A percentile compares a stretch with the other conserved stretches of the same genome.
These are phyloP conservation scores for Lachnellula hyalina DNA, from an alignment of 2,329 filamentous ascomycete genomes.

Conservation along the genomic window DNA sequence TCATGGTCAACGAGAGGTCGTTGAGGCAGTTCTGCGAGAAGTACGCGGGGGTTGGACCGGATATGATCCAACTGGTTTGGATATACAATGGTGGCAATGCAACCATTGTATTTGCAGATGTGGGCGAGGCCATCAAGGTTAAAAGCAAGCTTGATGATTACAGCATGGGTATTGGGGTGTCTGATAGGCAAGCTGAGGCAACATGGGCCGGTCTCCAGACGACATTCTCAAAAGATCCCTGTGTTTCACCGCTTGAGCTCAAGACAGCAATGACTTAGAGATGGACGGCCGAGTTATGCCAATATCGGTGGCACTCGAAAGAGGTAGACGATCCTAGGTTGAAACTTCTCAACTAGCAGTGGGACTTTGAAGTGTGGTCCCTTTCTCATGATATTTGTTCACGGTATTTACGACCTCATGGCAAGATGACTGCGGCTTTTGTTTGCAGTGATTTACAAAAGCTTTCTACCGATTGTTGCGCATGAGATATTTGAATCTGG, in stretches of 20 bases:
- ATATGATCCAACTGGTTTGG: slow-evolving; percentile 25
- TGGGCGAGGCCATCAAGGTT: slow-evolving; percentile 22
- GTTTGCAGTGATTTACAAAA: neutral
- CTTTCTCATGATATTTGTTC: neutral
- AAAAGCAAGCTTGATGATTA: slow-evolving; percentile 24
- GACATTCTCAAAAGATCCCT: slow-evolving; percentile 27
- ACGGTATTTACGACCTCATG: neutral
- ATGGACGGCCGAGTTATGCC: neutral
- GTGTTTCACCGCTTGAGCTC: slow-evolving; percentile 17
- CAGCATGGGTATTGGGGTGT: slow-evolving; percentile 2
- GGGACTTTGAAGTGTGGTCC: neutral
- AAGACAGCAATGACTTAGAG: slow-evolving; percentile 12
- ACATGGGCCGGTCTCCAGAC: slow-evolving; percentile 22
- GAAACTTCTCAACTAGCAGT: neutral
- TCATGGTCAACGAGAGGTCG: slow-evolving; percentile 21
- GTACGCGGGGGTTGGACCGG: slow-evolving; percentile 16
- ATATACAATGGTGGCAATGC: slow-evolving; percentile 32
- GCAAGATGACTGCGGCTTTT: neutral
- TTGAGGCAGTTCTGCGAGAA: slow-evolving; percentile 21
- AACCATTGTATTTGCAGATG: slow-evolving; percentile 28
- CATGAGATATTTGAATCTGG: neutral
- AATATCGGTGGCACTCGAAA: neutral
- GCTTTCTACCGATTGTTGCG: neutral
- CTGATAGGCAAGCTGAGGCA: slow-evolving; percentile 5
- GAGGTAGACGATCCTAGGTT: neutral